Percentiles rank a stretch among this genome's conserved stretches.
Conservation (phyloP, 2,329 filamentous ascomycete species). For the Tympanopsis confertula region DNA sequence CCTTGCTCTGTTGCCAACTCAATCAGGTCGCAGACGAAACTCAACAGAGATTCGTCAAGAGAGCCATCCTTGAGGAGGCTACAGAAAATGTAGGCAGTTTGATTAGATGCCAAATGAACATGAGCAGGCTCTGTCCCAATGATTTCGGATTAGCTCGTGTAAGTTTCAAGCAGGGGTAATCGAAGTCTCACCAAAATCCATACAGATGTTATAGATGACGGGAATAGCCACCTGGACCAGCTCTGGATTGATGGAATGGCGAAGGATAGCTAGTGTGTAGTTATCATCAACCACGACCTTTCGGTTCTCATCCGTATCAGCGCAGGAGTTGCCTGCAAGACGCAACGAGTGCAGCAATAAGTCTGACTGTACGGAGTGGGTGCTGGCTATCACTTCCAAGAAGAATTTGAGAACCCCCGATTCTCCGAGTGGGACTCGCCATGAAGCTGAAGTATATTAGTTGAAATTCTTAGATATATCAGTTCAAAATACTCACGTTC, state of each 20-base stretch:
- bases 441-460: conserved; percentile 17
- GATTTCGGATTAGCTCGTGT: not conserved
- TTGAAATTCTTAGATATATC: conserved; percentile 3
- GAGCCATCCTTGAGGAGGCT: conserved; percentile 18
- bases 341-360: conserved; percentile 25
- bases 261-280: conserved; percentile 22
- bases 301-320: conserved; percentile 28
- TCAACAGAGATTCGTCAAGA: conserved; percentile 16
- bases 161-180: not conserved
- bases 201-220: conserved; percentile 30
- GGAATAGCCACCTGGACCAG: conserved; percentile 24
- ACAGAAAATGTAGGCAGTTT: conserved; percentile 20
- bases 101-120: conserved; percentile 19
- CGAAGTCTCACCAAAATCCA: conserved; percentile 23
- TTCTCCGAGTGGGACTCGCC: conserved; percentile 23
- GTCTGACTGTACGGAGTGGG: conserved; percentile 11
- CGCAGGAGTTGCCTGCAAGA: conserved; percentile 29
- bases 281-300: conserved; percentile 22
- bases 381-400: conserved; percentile 19
- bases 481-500: conserved; percentile 18
- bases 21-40: conserved; percentile 24
- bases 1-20: conserved; percentile 24
- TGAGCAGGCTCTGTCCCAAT: conserved; percentile 20
- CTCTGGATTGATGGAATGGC: conserved; percentile 16
- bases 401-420: conserved; percentile 26